A percentile compares a stretch with the other conserved stretches of the same genome.
Evolutionary conservation across 192 early-diverging fungal species (phyloP).

Genomic region (Umbelopsis vinacea): DNA sequence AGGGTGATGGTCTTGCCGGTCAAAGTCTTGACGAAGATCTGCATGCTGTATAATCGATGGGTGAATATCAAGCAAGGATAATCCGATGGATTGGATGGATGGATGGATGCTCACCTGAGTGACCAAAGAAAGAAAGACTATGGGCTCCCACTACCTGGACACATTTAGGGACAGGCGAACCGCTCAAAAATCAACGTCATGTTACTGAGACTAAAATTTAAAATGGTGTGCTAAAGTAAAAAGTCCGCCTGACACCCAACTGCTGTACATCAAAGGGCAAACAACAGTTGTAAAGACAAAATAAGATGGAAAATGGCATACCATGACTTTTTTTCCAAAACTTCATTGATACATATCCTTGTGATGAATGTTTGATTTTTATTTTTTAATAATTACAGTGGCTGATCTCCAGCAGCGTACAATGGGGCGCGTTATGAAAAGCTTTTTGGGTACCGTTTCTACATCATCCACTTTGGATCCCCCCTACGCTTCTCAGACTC

Average conservation of each 20-base stretch:
- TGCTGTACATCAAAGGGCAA: too few relatives aligned
- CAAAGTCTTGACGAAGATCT: constrained; percentile 71
- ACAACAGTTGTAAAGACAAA: too few relatives aligned
- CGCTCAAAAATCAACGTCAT: too few relatives aligned
- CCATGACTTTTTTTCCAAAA: too few relatives aligned
- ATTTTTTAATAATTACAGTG: neutral
- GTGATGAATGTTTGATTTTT: too few relatives aligned
- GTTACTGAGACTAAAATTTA: too few relatives aligned
- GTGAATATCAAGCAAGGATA: neutral
- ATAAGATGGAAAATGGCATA: too few relatives aligned
- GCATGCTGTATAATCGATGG: constrained; percentile 42
- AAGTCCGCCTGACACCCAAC: too few relatives aligned
- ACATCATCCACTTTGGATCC: constrained; percentile 43
- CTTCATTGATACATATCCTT: too few relatives aligned
- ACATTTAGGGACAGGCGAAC: too few relatives aligned
- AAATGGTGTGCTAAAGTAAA: too few relatives aligned
- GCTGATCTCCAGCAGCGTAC: neutral
- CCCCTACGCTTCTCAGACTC: constrained; percentile 70
- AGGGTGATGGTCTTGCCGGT: constrained; percentile 71
- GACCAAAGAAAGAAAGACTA: constrained; percentile 15
- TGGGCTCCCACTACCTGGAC: too few relatives aligned
- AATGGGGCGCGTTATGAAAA: neutral
- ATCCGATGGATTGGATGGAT: constrained; percentile 7
- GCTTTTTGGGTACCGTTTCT: neutral
- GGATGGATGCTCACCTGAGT: constrained; percentile 23